Base-by-base conservation (phyloP, 2,329 filamentous ascomycete genomes). In the Aspergillus costaricaensis region DNA sequence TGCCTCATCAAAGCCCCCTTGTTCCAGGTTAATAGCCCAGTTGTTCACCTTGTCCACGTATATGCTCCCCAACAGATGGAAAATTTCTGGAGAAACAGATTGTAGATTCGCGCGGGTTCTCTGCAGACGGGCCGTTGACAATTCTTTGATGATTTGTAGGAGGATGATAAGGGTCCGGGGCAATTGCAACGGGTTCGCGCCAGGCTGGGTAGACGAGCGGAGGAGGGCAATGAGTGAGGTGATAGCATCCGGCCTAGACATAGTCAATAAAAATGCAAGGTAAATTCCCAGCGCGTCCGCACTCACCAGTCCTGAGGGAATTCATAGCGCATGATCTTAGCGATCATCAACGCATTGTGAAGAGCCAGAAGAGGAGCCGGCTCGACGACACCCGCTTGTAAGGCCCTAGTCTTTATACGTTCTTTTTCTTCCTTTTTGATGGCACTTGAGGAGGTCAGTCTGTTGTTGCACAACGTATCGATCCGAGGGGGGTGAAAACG, bases 251-350 rank as follows among this genome's bases (percentile, higher is more conserved):
- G 82, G 80, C 79, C 78, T 79, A 32, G 17, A 39, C 6, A 27
- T 55, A 21, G 62, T 68, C 43, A 67, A 62, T 19, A 44, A 21
- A 14, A 38, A 32, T 2, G 10, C 30, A 23, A 21, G 25, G 12
- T 32, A 23, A 9, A 8, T 30, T 30, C 36, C 7, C 4, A n/a
- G 17, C 25, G n/a, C 12, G 12, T 14, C 12, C 27, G 7, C 15
- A 61, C 70, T 57, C 69, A 84, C 95, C 95, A 99, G 62, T 96
- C 90, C 54, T 85, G 81, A 1, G 94, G 94, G 74, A 91, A 98
- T 74, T 98, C 95, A 74, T 92, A 91, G 60, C 95, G 86, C 60
- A 95, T 85, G 59, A 98, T 88, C 77, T 96, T 98, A 15, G 93
- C 91, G 47, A 92, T 83, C 58, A 95, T 89, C 25, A 98, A 81